phyloP scores from a whole-genome alignment of 352 stramenopile genomes.

The Phytophthora pseudosyringae region DNA sequence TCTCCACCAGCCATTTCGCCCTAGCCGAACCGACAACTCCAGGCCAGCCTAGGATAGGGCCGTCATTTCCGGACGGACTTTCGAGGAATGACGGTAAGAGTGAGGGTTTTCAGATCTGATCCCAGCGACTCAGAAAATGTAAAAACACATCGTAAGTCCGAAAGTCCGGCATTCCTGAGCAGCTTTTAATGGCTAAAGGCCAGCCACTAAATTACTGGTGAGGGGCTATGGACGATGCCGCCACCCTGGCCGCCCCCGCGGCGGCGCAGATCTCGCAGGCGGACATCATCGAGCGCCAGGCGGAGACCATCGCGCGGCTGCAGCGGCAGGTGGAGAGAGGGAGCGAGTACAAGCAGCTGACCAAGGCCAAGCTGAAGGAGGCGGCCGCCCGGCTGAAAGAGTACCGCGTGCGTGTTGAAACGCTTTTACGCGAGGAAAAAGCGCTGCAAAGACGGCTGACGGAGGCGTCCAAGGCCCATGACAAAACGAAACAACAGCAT shows the following conservation, averaged over 20 bases:
- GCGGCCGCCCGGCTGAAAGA: constrained; percentile 61
- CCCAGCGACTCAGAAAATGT: no score
- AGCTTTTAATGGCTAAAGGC: no score
- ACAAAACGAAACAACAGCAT: constrained; percentile 19
- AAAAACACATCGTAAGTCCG: no score
- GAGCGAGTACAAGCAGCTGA: constrained; percentile 60
- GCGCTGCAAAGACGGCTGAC: constrained; percentile 34
- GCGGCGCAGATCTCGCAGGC: constrained; percentile 64
- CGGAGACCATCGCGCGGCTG: constrained; percentile 58
- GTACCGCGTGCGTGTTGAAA: constrained; percentile 66
- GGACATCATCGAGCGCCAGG: constrained; percentile 76
- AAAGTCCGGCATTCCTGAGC: no score
- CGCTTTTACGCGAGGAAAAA: constrained; percentile 42
- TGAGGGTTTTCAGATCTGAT: no score
- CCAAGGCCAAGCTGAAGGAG: constrained; percentile 75
- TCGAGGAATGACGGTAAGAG: no score
- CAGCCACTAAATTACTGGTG: constrained; percentile 5
- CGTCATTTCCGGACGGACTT: no score
- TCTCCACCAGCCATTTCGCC: background rate
- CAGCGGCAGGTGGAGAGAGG: constrained; percentile 43
- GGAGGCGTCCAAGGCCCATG: background rate
- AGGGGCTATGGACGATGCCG: constrained; percentile 22
- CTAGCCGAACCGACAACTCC: background rate
- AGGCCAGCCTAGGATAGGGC: constrained; percentile 13
- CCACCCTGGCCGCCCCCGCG: constrained; percentile 22